Base-by-base conservation (phyloP, 2,329 filamentous ascomycete species). In the Massarina eburnea region DNA sequence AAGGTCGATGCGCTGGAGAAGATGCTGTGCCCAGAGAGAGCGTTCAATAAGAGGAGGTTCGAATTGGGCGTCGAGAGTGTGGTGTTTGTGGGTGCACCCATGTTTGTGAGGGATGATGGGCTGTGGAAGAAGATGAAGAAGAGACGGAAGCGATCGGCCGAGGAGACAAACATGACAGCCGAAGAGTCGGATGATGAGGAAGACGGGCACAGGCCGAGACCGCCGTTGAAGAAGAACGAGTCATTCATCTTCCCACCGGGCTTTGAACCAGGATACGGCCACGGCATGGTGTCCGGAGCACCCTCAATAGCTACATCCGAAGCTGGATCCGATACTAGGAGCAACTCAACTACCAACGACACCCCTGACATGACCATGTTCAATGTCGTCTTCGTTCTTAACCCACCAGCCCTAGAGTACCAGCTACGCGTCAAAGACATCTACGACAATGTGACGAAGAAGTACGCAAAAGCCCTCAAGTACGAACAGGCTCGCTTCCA, bases 351-450 rank as follows among this genome's bases (percentile, higher is more conserved):
- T 8, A 71, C 70, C 12, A 78, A 86, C 50, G 77, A 83, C 62
- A 59, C 49, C n/a, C 62, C 62, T 2, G 85, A 88, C 65, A 91
- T 97, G 88, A 91, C 86, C 52, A 97, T 97, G 92, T 99, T 99
- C 73, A 95, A 96, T 68, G 81, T 96, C 9, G 91, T 97, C 19
- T 97, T 97, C 68, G 88, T 96, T 40, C 76, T 96, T 54, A 87
- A 89, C 55, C 88, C 91, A 3, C 86, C 85, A 39, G 83, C 85
- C 41, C 77, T 91, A 45, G 88, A 96, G 63, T 84, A 87, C 54
- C 87, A 88, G 45, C 78, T 76, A 62, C 76, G 81, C 10, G 76
- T 95, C 36, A 81, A 86, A 34, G 88, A 95, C 53, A 85, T 96
- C 64, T 96, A 96, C 67, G 80, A 88, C 43, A 88, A 96, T 66